Conservation (phyloP, 306 rosid species). For the Prunus mira region DNA sequence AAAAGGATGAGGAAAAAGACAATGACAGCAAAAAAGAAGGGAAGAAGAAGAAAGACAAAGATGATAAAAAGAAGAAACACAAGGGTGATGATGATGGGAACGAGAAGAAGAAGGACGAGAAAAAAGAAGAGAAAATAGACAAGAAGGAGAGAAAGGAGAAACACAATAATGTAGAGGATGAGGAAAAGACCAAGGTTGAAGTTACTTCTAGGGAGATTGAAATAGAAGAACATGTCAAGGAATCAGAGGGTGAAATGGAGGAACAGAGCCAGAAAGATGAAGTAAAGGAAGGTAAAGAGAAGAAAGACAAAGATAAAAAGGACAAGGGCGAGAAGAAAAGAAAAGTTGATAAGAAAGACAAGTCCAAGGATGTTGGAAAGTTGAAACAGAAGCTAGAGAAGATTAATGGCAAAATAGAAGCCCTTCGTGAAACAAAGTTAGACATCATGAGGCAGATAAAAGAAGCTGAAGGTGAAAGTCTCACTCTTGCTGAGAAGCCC, state of each 20-base stretch:
- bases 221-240: constrained; percentile 30
- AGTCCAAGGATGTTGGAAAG: constrained; percentile 38
- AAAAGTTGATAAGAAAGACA: constrained; percentile 39
- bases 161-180: constrained; percentile 18
- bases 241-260: constrained; percentile 15
- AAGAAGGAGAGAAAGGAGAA: neutral
- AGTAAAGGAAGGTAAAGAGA: constrained; percentile 23
- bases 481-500: constrained; percentile 16
- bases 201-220: constrained; percentile 31
- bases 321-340: constrained; percentile 50
- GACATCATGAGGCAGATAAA: constrained; percentile 52
- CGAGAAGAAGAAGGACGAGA: neutral
- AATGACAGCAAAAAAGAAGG: constrained; percentile 1
- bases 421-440: constrained; percentile 43
- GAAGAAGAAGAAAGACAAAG: constrained; percentile 6
- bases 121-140: constrained; percentile 1
- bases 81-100: neutral
- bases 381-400: constrained; percentile 64
- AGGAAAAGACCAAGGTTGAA: constrained; percentile 2
- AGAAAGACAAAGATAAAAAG: constrained; percentile 35
- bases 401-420: constrained; percentile 48
- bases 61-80: neutral
- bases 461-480: constrained; percentile 40
- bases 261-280: constrained; percentile 23
- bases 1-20: constrained; percentile 6